These are phyloP conservation scores for Phialocephala sp. DNA, from an alignment of 2,329 filamentous ascomycete species.

Conservation along the genomic window DNA sequence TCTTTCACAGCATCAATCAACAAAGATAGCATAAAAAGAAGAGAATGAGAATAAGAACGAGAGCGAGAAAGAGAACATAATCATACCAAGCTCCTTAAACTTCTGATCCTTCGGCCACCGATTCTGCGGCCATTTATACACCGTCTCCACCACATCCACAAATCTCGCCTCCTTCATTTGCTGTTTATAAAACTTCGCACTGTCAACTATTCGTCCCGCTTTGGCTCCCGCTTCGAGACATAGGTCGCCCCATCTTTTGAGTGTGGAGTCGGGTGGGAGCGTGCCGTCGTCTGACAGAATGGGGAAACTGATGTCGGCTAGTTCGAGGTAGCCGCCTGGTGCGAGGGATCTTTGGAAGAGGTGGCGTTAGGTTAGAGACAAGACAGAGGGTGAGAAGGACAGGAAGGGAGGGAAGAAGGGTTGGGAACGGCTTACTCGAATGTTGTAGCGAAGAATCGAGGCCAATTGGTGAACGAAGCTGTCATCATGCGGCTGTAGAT, in stretches of 20 bases:
- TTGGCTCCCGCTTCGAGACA: constrained; percentile 42
- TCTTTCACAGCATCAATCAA: too few relatives aligned
- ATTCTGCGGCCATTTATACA: constrained; percentile 56
- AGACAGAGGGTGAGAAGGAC: neutral
- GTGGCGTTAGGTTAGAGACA: neutral
- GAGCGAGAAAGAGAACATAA: constrained; percentile 28
- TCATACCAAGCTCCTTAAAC: constrained; percentile 30
- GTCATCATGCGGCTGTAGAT: constrained; percentile 54
- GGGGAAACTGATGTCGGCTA: constrained; percentile 37
- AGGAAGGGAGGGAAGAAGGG: neutral
- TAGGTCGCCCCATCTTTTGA: constrained; percentile 25
- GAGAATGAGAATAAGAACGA: constrained; percentile 35
- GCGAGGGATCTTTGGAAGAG: constrained; percentile 13
- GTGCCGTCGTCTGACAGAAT: constrained; percentile 44
- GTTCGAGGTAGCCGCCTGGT: constrained; percentile 42
- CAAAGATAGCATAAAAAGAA: too few relatives aligned
- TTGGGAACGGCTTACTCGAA: constrained; percentile 13
- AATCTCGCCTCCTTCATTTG: constrained; percentile 31
- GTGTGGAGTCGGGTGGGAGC: constrained; percentile 37
- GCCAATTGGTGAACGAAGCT: constrained; percentile 27
- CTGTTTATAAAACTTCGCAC: constrained; percentile 34
- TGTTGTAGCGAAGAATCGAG: constrained; percentile 18
- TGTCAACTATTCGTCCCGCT: constrained; percentile 41
- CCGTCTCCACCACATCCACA: constrained; percentile 44
- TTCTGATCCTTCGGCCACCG: constrained; percentile 56